A percentile compares a stretch with the other conserved stretches of the same genome.
These are phyloP conservation scores for Jackrogersella multiformis DNA, from an alignment of 495 filamentous ascomycete species.

Conservation along the genomic window DNA sequence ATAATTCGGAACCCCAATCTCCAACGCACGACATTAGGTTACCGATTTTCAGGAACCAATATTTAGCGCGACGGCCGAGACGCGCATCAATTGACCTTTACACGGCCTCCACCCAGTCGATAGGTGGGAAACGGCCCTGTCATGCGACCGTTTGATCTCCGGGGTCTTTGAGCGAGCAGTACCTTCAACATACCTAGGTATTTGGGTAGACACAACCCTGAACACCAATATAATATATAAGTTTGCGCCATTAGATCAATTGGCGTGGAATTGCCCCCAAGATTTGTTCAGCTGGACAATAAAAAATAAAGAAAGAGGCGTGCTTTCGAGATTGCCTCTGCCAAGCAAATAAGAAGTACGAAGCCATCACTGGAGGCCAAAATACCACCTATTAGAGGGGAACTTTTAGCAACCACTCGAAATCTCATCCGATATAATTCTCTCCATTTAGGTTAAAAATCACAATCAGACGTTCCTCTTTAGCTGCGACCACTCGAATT, in stretches of 20 bases:
- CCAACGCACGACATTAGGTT: slow-evolving; percentile 25
- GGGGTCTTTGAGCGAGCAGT: slow-evolving; percentile 18
- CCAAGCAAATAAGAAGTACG: slow-evolving; percentile 25
- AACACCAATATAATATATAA: slow-evolving; percentile 12
- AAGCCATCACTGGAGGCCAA: slow-evolving; percentile 25
- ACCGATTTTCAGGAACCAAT: slow-evolving; percentile 38
- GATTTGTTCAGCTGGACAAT: slow-evolving; percentile 31
- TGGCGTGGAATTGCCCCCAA: slow-evolving; percentile 13
- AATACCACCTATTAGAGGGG: slow-evolving; percentile 22
- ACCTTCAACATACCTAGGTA: slow-evolving; percentile 13
- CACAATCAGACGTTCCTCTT: background rate
- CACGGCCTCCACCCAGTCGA: slow-evolving; percentile 18
- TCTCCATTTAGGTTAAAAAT: background rate
- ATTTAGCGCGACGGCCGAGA: slow-evolving; percentile 32
- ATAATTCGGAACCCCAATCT: slow-evolving; percentile 16
- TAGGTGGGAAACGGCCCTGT: slow-evolving; percentile 30
- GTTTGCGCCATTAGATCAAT: slow-evolving; percentile 11
- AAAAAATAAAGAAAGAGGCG: slow-evolving; percentile 29
- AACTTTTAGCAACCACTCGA: slow-evolving; percentile 2
- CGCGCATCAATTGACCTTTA: slow-evolving; percentile 25
- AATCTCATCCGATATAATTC: slow-evolving; percentile 7
- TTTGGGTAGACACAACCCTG: no score
- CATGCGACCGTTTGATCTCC: slow-evolving; percentile 34
- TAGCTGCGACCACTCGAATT: slow-evolving; percentile 3
- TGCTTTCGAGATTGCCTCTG: slow-evolving; percentile 18